Evolutionary conservation across 768 basidiomycete species (phyloP), one percentile per base, ranked within the genome.

Genomic region (Phylloporus sp.): DNA sequence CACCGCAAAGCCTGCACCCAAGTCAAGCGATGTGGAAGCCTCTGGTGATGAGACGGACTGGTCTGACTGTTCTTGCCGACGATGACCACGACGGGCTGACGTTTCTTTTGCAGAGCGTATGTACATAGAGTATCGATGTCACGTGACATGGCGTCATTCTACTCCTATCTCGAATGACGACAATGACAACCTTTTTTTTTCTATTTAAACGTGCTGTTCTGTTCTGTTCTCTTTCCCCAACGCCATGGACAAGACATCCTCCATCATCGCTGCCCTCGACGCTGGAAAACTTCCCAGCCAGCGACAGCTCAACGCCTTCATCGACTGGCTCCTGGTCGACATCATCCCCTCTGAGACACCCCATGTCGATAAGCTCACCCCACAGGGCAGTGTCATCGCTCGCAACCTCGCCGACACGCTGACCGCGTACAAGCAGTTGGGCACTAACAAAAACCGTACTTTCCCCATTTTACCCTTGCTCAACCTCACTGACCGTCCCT

Each of bases 201-300:
- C 29, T 32, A 40, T 20, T 35, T 49, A 55, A 45, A 38, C 3
- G 26, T 11, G 6, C 12, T 12, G 20, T 31, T 10, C 15, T 22
- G 5, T 22, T 13, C 3, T 26, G 26, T 3, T 26, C 23, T 45
- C 16, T 46, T 34, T 16, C 4, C 8, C 13, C 34, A 44, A 28
- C 9, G 45, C n/a, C 52, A 88, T 88, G 85, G 84, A 89, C 51
- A 80, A 79, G 70, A 54, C 77, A 43, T 73, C 83, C 16, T 81
- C 82, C 32, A 59, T 87, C 23, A 63, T 84, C 50, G 87, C 84
- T 42, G 87, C 87, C 8, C 67, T 88, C 59, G 77, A 81, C 55
- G 85, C 85, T 16, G 85, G 85, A 20, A 89, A 89, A 62, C 70
- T 87, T 5, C 87, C 87, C 16, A 75, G 74, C 2, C 82, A 85